Conservation (phyloP, 306 rosid genomes). For the Datisca glomerata region DNA sequence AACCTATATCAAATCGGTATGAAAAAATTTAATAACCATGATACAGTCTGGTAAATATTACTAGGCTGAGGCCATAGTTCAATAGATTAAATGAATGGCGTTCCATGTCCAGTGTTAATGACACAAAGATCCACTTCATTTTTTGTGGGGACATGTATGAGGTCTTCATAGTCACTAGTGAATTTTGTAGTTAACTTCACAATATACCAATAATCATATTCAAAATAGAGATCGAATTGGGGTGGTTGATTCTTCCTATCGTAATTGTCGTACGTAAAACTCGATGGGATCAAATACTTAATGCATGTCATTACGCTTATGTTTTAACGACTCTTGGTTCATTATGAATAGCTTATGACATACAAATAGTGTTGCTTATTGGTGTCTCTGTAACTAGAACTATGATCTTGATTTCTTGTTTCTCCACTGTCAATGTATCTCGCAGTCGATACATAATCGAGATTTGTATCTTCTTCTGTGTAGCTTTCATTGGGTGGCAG, state of each 20-base stretch:
- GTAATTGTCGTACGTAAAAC: conserved; percentile 18
- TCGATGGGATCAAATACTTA: conserved; percentile 19
- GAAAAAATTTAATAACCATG: not conserved
- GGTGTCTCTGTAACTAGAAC: not conserved
- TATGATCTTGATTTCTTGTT: not conserved
- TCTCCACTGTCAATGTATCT: conserved; percentile 3
- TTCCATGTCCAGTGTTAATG: conserved; percentile 17
- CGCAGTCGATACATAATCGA: conserved; percentile 5
- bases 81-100: conserved; percentile 29
- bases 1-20: conserved; percentile 5
- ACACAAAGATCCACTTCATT: conserved; percentile 25
- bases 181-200: not conserved
- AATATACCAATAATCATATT: conserved; percentile 17
- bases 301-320: conserved; percentile 4
- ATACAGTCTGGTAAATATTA: conserved; percentile 3
- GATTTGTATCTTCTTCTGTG: not conserved
- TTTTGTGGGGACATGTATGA: conserved; percentile 17
- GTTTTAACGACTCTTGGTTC: conserved; percentile 20
- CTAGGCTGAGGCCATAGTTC: conserved; percentile 20
- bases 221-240: conserved; percentile 12
- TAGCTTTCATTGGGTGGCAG: conserved; percentile 1
- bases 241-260: conserved; percentile 14
- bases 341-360: conserved; percentile 21
- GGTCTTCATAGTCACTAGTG: not conserved
- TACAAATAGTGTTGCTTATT: not conserved